Conservation (phyloP, 2,329 filamentous ascomycete species). For the Dactylellina cionopaga region DNA sequence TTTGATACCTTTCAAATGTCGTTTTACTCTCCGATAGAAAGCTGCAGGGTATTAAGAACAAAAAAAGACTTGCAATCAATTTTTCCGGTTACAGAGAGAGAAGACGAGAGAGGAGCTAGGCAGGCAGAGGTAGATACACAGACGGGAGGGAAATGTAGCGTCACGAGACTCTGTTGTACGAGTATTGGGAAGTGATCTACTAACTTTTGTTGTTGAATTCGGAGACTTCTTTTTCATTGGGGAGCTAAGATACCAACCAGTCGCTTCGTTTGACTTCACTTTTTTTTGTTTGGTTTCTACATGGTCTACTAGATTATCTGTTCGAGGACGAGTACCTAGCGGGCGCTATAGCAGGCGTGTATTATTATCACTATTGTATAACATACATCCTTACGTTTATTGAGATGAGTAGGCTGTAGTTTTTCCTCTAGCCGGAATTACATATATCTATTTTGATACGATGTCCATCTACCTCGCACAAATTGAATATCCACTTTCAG, state of each 20-base stretch:
- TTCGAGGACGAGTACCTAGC: too few relatives aligned
- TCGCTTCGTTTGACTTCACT: neutral
- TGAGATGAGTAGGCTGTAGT: too few relatives aligned
- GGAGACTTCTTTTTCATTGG: too few relatives aligned
- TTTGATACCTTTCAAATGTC: conserved; percentile 30
- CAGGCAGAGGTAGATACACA: conserved; percentile 14
- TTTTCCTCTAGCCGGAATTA: too few relatives aligned
- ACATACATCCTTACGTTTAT: too few relatives aligned
- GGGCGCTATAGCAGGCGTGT: neutral
- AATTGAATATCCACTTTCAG: too few relatives aligned
- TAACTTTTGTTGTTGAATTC: conserved; percentile 21
- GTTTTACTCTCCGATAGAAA: conserved; percentile 29
- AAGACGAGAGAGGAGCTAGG: conserved; percentile 1
- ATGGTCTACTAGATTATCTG: too few relatives aligned
- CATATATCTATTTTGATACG: conserved; percentile 1
- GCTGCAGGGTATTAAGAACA: conserved; percentile 52
- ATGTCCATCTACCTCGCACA: conserved; percentile 7
- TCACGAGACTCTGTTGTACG: conserved; percentile 36
- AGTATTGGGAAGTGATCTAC: conserved; percentile 48
- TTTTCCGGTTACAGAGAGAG: conserved; percentile 23
- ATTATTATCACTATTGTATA: conserved; percentile 2
- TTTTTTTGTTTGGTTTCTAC: conserved; percentile 1
- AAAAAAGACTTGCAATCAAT: conserved; percentile 21
- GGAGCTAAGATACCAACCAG: too few relatives aligned
- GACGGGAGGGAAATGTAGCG: neutral